These are phyloP conservation scores for Liriodendron chinense DNA, from an alignment of 164 flowering plant genomes.

Conservation along the genomic window DNA sequence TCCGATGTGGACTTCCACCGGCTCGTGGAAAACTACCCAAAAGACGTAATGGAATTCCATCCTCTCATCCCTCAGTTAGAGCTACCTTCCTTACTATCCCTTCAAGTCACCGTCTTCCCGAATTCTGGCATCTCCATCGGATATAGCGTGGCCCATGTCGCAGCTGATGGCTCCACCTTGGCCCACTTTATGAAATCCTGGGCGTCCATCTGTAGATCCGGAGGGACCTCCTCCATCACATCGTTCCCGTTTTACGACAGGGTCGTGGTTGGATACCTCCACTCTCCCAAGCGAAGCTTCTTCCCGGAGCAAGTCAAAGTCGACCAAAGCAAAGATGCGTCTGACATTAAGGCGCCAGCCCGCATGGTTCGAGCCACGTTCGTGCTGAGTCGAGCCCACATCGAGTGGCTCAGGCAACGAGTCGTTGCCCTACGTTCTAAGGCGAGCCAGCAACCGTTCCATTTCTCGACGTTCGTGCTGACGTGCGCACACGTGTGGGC, in stretches of 20 bases:
- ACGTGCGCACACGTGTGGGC: constrained; percentile 25
- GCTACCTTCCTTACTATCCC: constrained; percentile 3
- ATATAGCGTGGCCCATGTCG: constrained; percentile 4
- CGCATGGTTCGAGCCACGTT: constrained; percentile 3
- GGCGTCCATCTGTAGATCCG: not conserved
- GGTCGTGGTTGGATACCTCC: not conserved
- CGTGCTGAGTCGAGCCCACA: not conserved
- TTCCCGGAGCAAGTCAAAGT: not conserved
- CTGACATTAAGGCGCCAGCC: not conserved
- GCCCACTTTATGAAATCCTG: constrained; percentile 1
- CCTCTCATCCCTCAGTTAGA: constrained; percentile 6
- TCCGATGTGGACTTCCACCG: constrained; percentile 14
- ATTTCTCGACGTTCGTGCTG: constrained; percentile 24
- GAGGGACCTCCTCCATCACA: not conserved
- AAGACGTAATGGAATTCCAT: not conserved
- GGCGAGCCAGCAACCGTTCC: not conserved
- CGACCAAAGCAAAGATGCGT: not conserved
- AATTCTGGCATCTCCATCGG: constrained; percentile 15
- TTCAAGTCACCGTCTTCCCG: constrained; percentile 22
- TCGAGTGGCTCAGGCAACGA: constrained; percentile 11
- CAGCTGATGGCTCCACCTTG: not conserved
- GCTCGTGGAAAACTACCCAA: not conserved
- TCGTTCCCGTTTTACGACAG: not conserved
- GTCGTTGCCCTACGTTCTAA: not conserved
- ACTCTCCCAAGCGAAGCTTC: no score